Percentiles rank a stretch among this genome's conserved stretches.
Evolutionary conservation across 2,329 filamentous ascomycete species (phyloP).

Genomic region (Fusarium austroafricanum): DNA sequence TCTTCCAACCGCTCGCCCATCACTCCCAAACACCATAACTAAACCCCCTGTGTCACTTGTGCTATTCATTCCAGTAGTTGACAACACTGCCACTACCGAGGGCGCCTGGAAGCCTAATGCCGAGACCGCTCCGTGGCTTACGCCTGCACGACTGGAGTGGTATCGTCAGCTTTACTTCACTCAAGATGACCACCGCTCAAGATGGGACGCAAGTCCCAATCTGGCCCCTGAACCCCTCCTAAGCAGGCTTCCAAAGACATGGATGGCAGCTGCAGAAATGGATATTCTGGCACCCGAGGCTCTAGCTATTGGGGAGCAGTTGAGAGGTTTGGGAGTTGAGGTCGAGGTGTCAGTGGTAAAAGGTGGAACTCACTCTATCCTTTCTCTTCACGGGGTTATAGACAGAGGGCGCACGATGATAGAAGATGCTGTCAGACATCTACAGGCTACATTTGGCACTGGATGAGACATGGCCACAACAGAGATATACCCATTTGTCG

Average conservation of each 20-base stretch:
- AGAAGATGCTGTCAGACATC: slow-evolving; percentile 36
- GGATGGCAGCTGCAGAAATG: slow-evolving; percentile 49
- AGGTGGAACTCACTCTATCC: slow-evolving; percentile 44
- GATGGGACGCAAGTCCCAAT: slow-evolving; percentile 51
- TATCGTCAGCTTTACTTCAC: slow-evolving; percentile 52
- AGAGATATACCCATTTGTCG: neutral
- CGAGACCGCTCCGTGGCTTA: slow-evolving; percentile 50
- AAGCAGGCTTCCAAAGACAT: slow-evolving; percentile 46
- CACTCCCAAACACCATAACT: slow-evolving; percentile 13
- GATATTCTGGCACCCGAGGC: slow-evolving; percentile 51
- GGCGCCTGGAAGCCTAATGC: slow-evolving; percentile 43
- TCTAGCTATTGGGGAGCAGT: slow-evolving; percentile 43
- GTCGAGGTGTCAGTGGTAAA: slow-evolving; percentile 34
- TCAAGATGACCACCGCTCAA: slow-evolving; percentile 34
- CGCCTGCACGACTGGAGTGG: slow-evolving; percentile 50
- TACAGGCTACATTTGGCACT: slow-evolving; percentile 36
- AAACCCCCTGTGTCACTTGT: slow-evolving; percentile 30
- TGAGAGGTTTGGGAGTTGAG: slow-evolving; percentile 40
- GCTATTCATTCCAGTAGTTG: slow-evolving; percentile 50
- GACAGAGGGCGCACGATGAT: slow-evolving; percentile 42
- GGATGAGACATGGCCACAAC: neutral
- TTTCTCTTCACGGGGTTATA: slow-evolving; percentile 44
- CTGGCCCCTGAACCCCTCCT: slow-evolving; percentile 43
- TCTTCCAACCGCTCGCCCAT: slow-evolving; percentile 36
- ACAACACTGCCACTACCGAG: slow-evolving; percentile 49